Conservation (phyloP, 192 early-diverging fungal genomes). For the Geranomyces variabilis region DNA sequence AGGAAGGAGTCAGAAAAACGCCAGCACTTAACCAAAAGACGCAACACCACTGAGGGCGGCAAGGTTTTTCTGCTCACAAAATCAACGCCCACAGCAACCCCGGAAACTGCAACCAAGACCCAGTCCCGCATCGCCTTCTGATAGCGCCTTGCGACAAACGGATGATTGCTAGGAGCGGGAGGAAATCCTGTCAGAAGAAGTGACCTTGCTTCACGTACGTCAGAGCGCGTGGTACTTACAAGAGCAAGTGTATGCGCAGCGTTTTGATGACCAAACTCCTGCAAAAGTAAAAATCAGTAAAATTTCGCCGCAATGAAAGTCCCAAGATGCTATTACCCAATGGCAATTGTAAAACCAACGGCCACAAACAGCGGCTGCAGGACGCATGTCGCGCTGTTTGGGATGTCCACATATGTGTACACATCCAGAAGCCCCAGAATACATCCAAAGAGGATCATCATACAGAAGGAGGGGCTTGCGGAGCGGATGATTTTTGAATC, state of each 20-base stretch:
- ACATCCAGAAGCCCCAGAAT: constrained; percentile 18
- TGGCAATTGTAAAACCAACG: constrained; percentile 14
- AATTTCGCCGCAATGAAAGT: neutral
- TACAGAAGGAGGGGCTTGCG: constrained; percentile 10
- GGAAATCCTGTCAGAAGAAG: neutral
- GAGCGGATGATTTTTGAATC: constrained; percentile 9
- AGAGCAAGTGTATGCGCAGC: constrained; percentile 9
- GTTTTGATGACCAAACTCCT: constrained; percentile 23
- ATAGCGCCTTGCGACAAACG: constrained; percentile 1
- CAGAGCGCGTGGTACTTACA: neutral
- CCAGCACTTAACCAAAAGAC: neutral
- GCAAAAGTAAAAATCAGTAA: neutral
- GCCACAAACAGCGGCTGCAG: constrained; percentile 11
- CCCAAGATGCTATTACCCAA: neutral
- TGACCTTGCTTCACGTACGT: neutral
- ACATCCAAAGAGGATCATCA: constrained; percentile 10
- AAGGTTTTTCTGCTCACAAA: neutral
- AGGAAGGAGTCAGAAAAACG: neutral
- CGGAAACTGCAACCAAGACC: constrained; percentile 1
- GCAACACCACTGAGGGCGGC: neutral
- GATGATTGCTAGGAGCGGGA: constrained; percentile 7
- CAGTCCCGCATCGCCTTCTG: constrained; percentile 1
- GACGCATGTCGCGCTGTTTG: constrained; percentile 10
- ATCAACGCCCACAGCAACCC: constrained; percentile 6
- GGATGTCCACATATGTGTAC: constrained; percentile 18